Percentiles rank a stretch among this genome's conserved stretches.
phyloP scores from a whole-genome alignment of 768 basidiomycete species.

The Tylopilus cervinicoccineus region DNA sequence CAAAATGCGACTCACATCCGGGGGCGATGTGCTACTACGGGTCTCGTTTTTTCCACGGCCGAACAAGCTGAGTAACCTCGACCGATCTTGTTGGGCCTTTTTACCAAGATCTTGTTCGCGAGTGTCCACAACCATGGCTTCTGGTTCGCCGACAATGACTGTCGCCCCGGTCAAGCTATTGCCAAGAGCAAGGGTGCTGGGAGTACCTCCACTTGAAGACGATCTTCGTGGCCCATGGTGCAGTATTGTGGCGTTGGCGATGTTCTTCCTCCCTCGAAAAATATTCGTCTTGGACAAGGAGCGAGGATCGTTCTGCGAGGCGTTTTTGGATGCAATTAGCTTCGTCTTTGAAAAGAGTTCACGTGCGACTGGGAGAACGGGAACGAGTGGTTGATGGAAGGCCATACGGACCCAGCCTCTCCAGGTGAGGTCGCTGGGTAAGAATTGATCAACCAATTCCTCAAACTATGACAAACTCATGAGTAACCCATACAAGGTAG shows the following conservation, averaged over 20 bases:
- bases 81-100: slow-evolving; percentile 25
- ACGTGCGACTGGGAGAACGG: slow-evolving; percentile 73
- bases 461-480: slow-evolving; percentile 51
- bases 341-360: slow-evolving; percentile 78
- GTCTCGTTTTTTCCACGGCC: slow-evolving; percentile 20
- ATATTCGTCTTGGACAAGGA: slow-evolving; percentile 18
- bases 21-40: background rate
- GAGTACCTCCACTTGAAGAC: slow-evolving; percentile 17
- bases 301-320: slow-evolving; percentile 27
- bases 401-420: slow-evolving; percentile 82
- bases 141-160: slow-evolving; percentile 43
- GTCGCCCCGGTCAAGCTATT: slow-evolving; percentile 27
- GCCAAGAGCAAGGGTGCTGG: background rate
- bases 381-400: slow-evolving; percentile 73
- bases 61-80: slow-evolving; percentile 30
- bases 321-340: slow-evolving; percentile 46
- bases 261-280: slow-evolving; percentile 18
- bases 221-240: slow-evolving; percentile 14
- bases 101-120: slow-evolving; percentile 10
- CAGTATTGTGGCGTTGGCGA: slow-evolving; percentile 12
- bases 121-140: slow-evolving; percentile 25
- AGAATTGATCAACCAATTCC: slow-evolving; percentile 73
- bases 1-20: slow-evolving; percentile 11
- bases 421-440: slow-evolving; percentile 75
- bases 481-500: slow-evolving; percentile 4